Percentiles rank a stretch among this genome's conserved stretches.
Evolutionary conservation across 2,329 filamentous ascomycete species (phyloP).

Genomic region (Stromatinia cepivora): DNA sequence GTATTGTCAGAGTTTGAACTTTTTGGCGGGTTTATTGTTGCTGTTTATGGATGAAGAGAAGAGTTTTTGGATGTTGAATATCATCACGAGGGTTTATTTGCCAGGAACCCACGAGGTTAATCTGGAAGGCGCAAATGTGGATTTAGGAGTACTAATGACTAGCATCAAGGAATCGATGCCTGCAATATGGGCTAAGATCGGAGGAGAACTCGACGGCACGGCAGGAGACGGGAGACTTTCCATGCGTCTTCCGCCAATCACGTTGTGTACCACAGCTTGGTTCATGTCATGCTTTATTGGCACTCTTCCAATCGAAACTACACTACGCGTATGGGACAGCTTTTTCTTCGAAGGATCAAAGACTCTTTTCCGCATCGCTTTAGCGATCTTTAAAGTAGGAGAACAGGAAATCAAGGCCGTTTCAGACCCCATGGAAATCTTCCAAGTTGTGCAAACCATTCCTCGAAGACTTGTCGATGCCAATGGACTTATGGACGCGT

Average conservation of each 20-base stretch:
- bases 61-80: constrained; percentile 87
- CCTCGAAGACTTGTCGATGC: constrained; percentile 80
- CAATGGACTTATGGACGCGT: constrained; percentile 78
- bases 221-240: constrained; percentile 40
- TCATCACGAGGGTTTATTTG: constrained; percentile 84
- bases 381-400: constrained; percentile 87
- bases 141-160: constrained; percentile 90
- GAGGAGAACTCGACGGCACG: constrained; percentile 64
- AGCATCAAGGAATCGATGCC: constrained; percentile 81
- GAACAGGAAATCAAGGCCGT: constrained; percentile 79
- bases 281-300: constrained; percentile 98
- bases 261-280: constrained; percentile 91
- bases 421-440: constrained; percentile 89
- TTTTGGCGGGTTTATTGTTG: constrained; percentile 84
- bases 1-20: constrained; percentile 95
- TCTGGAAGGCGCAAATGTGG: constrained; percentile 88
- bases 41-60: constrained; percentile 91
- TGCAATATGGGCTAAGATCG: constrained; percentile 83
- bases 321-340: constrained; percentile 89
- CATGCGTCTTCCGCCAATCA: constrained; percentile 77
- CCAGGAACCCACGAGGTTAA: constrained; percentile 90
- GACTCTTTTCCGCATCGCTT: constrained; percentile 86
- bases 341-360: constrained; percentile 96
- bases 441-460: constrained; percentile 87
- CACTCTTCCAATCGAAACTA: constrained; percentile 86